Base-by-base conservation (phyloP, 768 basidiomycete genomes). In the Lentinula detonsa region DNA sequence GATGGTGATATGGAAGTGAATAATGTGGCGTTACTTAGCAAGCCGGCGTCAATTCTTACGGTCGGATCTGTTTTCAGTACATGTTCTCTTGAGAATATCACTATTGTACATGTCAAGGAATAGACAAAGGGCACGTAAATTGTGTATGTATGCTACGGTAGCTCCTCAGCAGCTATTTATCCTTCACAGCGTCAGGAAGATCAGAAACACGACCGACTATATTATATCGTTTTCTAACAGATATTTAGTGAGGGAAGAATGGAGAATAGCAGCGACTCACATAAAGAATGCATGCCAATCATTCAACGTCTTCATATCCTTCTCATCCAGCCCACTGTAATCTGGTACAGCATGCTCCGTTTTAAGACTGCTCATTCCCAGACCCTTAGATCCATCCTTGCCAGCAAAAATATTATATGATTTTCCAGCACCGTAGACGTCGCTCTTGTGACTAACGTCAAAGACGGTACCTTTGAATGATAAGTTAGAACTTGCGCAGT, bases 271-370 rank as follows among this genome's bases (percentile, higher is more conserved):
- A 23, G 48, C 35, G 34, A 87, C 91, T 73, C 77, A 95, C 87
- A 77, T 70, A 75, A 95, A 97, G 78, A 96, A 98, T 15, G 78
- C 67, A 70, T 90, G 80, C 95, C 95, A 98, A 64, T 96, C 93
- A 61, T 95, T 81, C 62, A 98, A 78, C 0, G 90, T 88, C 72
- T 91, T 90, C 71, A 69, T 73, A 66, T 95, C 91, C 63, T 83
- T 82, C 63, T 85, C 86, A 46, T 82, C 78, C 57, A 99, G 79
- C 0, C 66, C 72, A 66, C 88, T 91, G 70, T 92, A 97, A 69
- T 99, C 95, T 11, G 93, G 75, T 1, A 94, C 80, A 9, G 95
- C 96, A 68, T 98, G 87, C 72, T 93, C 89, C 4, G 78, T 74
- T 58, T 92, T 91, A 66, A 97, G 75, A 66, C 91, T 95, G 56